Conservation (phyloP, 495 filamentous ascomycete genomes). For the Astrocystis sublimbata region DNA sequence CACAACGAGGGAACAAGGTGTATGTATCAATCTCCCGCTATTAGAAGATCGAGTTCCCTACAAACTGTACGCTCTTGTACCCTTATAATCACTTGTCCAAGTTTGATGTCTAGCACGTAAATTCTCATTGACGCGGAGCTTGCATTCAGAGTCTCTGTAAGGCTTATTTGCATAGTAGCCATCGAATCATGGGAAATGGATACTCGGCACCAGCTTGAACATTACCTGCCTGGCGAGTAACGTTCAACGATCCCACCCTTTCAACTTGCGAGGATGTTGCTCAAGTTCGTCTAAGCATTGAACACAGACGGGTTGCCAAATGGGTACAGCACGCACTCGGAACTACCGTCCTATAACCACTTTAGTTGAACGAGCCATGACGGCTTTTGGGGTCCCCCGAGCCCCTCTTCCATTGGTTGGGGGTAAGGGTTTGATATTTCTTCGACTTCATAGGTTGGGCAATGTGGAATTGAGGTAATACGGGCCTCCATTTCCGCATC, state of each 20-base stretch:
- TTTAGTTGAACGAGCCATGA: constrained; percentile 1
- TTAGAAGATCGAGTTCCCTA: too few relatives aligned
- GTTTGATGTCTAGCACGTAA: too few relatives aligned
- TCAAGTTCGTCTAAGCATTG: neutral
- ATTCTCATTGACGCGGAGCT: too few relatives aligned
- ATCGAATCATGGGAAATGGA: too few relatives aligned
- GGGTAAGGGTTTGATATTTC: constrained; percentile 18
- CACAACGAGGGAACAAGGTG: too few relatives aligned
- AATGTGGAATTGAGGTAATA: constrained; percentile 24
- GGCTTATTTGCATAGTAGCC: too few relatives aligned
- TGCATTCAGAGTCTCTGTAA: too few relatives aligned
- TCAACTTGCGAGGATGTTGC: neutral
- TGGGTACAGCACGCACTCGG: constrained; percentile 2
- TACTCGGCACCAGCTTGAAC: neutral
- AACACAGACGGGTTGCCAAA: constrained; percentile 14
- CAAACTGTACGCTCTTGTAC: too few relatives aligned
- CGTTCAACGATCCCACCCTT: neutral
- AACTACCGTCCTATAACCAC: constrained; percentile 5
- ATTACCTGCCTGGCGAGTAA: neutral
- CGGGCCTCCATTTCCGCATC: constrained; percentile 33
- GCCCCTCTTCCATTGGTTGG: constrained; percentile 1
- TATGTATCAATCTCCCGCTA: too few relatives aligned
- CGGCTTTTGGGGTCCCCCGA: neutral
- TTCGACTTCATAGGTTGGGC: constrained; percentile 18
- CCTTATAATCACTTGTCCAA: too few relatives aligned